Evolutionary conservation across 129 eudicot genomes (phyloP).

Genomic region (Flaveria sonorensis): DNA sequence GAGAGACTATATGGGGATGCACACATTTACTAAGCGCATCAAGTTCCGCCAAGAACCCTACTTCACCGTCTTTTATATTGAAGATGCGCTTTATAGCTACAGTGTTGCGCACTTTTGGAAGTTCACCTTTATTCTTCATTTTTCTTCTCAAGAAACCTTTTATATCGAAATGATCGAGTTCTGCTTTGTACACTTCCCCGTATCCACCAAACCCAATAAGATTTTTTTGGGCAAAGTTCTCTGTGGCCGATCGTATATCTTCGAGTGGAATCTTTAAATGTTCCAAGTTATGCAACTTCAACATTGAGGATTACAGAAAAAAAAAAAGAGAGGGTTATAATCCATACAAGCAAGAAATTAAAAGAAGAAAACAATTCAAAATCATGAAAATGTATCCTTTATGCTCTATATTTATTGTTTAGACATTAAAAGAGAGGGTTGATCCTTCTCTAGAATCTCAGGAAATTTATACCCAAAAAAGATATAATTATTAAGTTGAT

Average conservation of each 20-base stretch:
- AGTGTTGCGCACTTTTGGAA: not conserved
- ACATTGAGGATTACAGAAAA: not conserved
- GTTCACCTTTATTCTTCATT: not conserved
- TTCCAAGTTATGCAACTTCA: not conserved
- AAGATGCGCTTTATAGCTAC: not conserved
- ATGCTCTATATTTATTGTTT: too few species aligned
- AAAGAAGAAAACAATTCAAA: not conserved
- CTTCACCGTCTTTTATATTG: not conserved
- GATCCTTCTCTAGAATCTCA: too few species aligned
- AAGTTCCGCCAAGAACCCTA: not conserved
- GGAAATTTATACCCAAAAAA: too few species aligned
- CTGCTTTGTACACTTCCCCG: slow-evolving; percentile 10
- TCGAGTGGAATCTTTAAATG: not conserved
- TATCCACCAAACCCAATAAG: slow-evolving; percentile 2
- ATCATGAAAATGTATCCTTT: too few species aligned
- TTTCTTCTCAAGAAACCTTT: not conserved
- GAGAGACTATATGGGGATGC: not conserved
- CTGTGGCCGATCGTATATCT: not conserved
- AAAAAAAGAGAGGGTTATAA: not conserved
- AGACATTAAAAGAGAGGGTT: too few species aligned
- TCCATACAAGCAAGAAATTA: not conserved
- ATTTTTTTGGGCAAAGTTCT: not conserved
- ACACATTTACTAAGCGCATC: not conserved
- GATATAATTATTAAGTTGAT: too few species aligned
- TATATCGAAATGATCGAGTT: not conserved